phyloP scores from a whole-genome alignment of 139 green algal genomes.

The Volvox reticuliferus region DNA sequence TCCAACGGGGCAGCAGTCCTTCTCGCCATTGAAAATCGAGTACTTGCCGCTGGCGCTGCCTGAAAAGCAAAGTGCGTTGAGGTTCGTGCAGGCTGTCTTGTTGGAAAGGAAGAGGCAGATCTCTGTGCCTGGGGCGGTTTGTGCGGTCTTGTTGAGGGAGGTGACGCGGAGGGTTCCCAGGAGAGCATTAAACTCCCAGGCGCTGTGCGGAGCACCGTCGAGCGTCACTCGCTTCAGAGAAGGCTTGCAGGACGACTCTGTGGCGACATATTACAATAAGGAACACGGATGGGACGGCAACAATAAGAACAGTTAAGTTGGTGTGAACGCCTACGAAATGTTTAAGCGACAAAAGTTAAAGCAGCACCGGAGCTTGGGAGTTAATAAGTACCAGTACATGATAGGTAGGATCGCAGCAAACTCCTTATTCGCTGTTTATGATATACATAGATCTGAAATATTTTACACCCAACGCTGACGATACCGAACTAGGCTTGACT shows the following conservation, averaged over 20 bases:
- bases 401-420: too few species aligned
- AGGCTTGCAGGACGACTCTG: not conserved
- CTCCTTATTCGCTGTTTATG: too few species aligned
- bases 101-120: not conserved
- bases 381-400: too few species aligned
- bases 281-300: too few species aligned
- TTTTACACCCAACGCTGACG: too few species aligned
- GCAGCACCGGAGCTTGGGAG: too few species aligned
- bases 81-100: not conserved
- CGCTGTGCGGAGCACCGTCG: not conserved
- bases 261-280: too few species aligned
- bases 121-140: not conserved
- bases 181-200: not conserved
- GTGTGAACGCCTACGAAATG: too few species aligned
- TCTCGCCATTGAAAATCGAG: conserved; percentile 23
- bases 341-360: too few species aligned
- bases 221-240: not conserved
- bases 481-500: too few species aligned
- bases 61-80: not conserved
- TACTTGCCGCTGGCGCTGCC: not conserved
- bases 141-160: not conserved
- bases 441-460: too few species aligned
- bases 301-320: too few species aligned
- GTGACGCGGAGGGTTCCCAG: not conserved
- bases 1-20: conserved; percentile 29